Evolutionary conservation across 768 basidiomycete genomes (phyloP).

Genomic region (Fistulinella prunicolor): DNA sequence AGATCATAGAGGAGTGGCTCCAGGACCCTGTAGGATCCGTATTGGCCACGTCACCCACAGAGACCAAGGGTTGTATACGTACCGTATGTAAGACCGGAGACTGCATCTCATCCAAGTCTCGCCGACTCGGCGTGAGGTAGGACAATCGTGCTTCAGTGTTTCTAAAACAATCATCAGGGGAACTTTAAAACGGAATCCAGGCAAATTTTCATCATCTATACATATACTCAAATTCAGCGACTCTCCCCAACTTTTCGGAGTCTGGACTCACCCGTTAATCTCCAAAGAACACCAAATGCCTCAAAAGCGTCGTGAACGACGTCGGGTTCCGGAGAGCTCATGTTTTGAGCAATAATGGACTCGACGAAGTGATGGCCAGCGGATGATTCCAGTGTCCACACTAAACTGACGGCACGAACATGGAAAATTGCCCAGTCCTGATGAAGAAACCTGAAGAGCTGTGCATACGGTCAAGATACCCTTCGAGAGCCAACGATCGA

Average conservation of each 20-base stretch:
- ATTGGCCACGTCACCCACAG: background rate
- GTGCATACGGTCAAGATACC: conserved; percentile 14
- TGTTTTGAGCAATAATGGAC: conserved; percentile 69
- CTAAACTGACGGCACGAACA: conserved; percentile 70
- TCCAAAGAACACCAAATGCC: conserved; percentile 92
- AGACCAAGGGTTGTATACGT: background rate
- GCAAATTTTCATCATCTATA: conserved; percentile 74
- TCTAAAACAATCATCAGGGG: conserved; percentile 90
- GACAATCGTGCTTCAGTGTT: conserved; percentile 73
- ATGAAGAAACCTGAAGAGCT: conserved; percentile 74
- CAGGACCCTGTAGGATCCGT: conserved; percentile 57
- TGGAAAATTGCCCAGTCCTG: conserved; percentile 71
- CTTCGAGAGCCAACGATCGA: background rate
- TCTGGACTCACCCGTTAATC: conserved; percentile 63
- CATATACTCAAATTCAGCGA: conserved; percentile 1
- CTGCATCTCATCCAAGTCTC: conserved; percentile 98
- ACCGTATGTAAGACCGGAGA: conserved; percentile 90
- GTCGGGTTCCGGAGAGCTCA: conserved; percentile 53
- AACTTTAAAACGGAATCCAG: conserved; percentile 78
- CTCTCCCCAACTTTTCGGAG: background rate
- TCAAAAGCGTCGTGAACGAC: conserved; percentile 64
- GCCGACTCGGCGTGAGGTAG: conserved; percentile 68
- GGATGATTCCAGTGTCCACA: conserved; percentile 73
- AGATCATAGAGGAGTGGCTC: conserved; percentile 84
- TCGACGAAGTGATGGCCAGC: conserved; percentile 65